A percentile compares a stretch with the other conserved stretches of the same genome.
Evolutionary conservation across 2,329 filamentous ascomycete species (phyloP).

Genomic region (Pseudogymnoascus sp.): DNA sequence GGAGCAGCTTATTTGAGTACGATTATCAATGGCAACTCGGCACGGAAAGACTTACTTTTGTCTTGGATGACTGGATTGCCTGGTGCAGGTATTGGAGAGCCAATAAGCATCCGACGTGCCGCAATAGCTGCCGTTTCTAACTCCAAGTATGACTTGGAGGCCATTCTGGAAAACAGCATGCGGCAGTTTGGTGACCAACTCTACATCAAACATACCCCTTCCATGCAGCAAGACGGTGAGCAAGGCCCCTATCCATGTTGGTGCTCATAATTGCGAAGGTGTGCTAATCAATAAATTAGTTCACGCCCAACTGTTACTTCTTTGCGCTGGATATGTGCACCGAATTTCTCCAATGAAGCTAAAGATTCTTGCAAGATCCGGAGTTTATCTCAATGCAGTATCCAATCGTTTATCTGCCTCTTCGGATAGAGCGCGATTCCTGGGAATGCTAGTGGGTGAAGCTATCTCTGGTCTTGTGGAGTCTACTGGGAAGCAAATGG

Average conservation of each 20-base stretch:
- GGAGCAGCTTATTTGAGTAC: slow-evolving; percentile 48
- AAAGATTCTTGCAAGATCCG: slow-evolving; percentile 60
- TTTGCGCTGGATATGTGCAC: slow-evolving; percentile 69
- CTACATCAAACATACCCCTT: slow-evolving; percentile 76
- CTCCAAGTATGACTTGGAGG: slow-evolving; percentile 43
- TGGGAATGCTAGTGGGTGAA: slow-evolving; percentile 84
- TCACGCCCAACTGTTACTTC: slow-evolving; percentile 69
- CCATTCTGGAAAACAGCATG: slow-evolving; percentile 59
- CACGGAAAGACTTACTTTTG: slow-evolving; percentile 46
- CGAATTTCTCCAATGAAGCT: slow-evolving; percentile 59
- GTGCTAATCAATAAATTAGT: slow-evolving; percentile 41
- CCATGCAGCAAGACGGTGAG: slow-evolving; percentile 81
- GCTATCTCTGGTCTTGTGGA: slow-evolving; percentile 51
- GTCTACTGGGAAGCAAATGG: slow-evolving; percentile 60
- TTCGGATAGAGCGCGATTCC: slow-evolving; percentile 65
- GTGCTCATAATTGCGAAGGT: slow-evolving; percentile 8
- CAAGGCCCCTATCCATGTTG: slow-evolving; percentile 10
- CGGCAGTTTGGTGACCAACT: slow-evolving; percentile 74
- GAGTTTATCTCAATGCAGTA: slow-evolving; percentile 65
- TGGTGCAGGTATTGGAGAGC: slow-evolving; percentile 56
- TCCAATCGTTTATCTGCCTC: slow-evolving; percentile 79
- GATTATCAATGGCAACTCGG: slow-evolving; percentile 40
- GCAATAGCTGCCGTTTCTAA: slow-evolving; percentile 50
- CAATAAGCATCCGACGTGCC: slow-evolving; percentile 58
- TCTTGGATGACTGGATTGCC: slow-evolving; percentile 58